Percentiles rank a stretch among this genome's conserved stretches.
Conservation (phyloP, 2,329 filamentous ascomycete species). For the Pseudocercospora fuligena region DNA sequence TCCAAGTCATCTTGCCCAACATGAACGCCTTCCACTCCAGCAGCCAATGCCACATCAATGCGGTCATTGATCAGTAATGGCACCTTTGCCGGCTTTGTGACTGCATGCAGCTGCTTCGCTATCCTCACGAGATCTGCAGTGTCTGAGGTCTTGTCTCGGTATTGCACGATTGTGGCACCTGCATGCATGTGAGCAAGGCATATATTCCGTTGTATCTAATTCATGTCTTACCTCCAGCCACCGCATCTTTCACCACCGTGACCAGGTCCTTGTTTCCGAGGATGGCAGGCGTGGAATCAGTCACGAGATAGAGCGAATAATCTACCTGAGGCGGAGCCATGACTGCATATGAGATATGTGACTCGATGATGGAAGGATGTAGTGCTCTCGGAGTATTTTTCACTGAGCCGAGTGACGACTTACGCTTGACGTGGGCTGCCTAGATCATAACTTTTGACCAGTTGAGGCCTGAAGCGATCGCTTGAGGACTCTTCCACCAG, state of each 20-base stretch:
- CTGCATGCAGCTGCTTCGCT: slow-evolving; percentile 70
- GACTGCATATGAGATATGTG: not conserved
- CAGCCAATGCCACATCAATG: slow-evolving; percentile 83
- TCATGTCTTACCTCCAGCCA: slow-evolving; percentile 67
- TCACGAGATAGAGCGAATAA: slow-evolving; percentile 88
- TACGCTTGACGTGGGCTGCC: not conserved
- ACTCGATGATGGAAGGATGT: slow-evolving; percentile 5
- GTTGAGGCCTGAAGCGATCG: not conserved
- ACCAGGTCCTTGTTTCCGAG: slow-evolving; percentile 73
- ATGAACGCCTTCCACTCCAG: slow-evolving; percentile 89
- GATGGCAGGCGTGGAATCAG: slow-evolving; percentile 86
- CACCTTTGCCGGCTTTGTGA: slow-evolving; percentile 70
- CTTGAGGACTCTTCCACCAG: too few relatives aligned
- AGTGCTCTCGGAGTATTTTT: not conserved
- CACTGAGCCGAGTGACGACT: not conserved
- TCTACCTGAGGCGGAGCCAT: slow-evolving; percentile 55
- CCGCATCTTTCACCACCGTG: slow-evolving; percentile 73
- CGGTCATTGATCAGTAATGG: slow-evolving; percentile 93
- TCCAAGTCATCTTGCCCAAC: slow-evolving; percentile 93
- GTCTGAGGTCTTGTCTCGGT: slow-evolving; percentile 83
- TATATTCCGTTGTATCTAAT: not conserved
- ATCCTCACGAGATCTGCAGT: slow-evolving; percentile 73
- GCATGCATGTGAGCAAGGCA: slow-evolving; percentile 23
- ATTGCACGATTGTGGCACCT: slow-evolving; percentile 83
- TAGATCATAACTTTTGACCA: not conserved